These are phyloP conservation scores for Panaeolus cyanescens DNA, from an alignment of 768 basidiomycete genomes.

Conservation along the genomic window DNA sequence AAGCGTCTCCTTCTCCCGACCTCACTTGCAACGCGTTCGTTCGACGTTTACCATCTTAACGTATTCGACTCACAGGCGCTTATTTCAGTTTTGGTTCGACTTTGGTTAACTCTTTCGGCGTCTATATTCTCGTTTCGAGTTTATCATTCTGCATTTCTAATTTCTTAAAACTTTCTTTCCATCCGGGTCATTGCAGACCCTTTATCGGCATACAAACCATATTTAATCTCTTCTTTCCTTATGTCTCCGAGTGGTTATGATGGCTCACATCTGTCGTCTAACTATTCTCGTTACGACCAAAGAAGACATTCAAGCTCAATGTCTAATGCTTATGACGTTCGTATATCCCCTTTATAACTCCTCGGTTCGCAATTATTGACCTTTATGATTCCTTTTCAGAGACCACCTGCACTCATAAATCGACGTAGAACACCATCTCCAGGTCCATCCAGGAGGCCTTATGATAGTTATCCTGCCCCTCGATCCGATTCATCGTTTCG, in stretches of 20 bases:
- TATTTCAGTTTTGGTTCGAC: neutral
- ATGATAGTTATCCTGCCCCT: slow-evolving; percentile 55
- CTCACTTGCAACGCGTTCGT: slow-evolving; percentile 1
- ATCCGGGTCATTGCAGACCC: slow-evolving; percentile 1
- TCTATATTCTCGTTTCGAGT: neutral
- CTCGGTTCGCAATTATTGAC: slow-evolving; percentile 1
- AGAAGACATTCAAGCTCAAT: slow-evolving; percentile 33
- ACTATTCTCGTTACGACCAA: slow-evolving; percentile 30
- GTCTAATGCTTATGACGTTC: slow-evolving; percentile 40
- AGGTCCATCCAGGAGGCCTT: slow-evolving; percentile 44
- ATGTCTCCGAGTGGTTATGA: slow-evolving; percentile 48
- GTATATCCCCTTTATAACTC: slow-evolving; percentile 17
- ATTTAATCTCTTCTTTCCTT: slow-evolving; percentile 14
- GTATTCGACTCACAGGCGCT: slow-evolving; percentile 1
- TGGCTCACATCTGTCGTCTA: slow-evolving; percentile 30
- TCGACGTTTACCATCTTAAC: neutral
- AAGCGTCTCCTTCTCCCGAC: slow-evolving; percentile 2
- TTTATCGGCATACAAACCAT: neutral
- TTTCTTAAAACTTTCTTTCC: neutral
- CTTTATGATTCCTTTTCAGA: slow-evolving; percentile 28
- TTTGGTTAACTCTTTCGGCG: neutral
- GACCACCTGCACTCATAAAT: slow-evolving; percentile 29
- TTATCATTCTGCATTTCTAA: neutral
- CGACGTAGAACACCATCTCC: slow-evolving; percentile 55
- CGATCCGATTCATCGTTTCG: slow-evolving; percentile 36